Base-by-base conservation (phyloP, 176 grass and related monocot species). In the Rhynchospora pubera region DNA sequence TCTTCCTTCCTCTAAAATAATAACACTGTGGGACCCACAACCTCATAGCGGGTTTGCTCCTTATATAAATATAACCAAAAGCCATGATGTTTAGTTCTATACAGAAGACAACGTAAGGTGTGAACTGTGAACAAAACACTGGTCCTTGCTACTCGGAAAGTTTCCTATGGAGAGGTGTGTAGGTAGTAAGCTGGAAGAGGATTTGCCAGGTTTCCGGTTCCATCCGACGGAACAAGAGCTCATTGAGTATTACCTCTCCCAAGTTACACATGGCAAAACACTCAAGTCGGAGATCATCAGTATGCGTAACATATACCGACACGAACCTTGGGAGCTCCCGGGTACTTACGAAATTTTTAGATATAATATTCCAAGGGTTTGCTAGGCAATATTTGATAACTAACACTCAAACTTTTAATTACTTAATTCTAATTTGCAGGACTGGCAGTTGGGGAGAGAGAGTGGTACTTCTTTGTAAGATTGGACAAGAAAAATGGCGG, bases 391-490 rank as follows among this genome's bases (percentile, higher is more conserved):
- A 28, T 74, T 51, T 51, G 19, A 74, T 51, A 74, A 51, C 1
- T 72, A 22, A 51, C 9, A 74, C 2, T 66, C 28, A 50, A 44
- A 73, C 13, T 12, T 3, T 51, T 74, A n/a, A n/a, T n/a, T n/a
- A 26, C 69, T 13, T 42, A 43, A 7, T 6, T 7, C 15, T 68
- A 44, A 68, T 22, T 39, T 72, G 62, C 83, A 87, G 88, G 42
- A 10, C 57, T 97, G 90, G 94, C 94, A 30, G 92, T 92, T 77
- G 94, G 94, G 47, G 94, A 97, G 90, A 86, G 91, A 65, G 94
- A 97, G 68, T 97, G 94, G 94, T 97, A 97, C 85, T 97, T 97
- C 88, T 94, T 94, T 85, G 94, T 97, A 83, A 88, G 88, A 46
- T 69, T 89, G 1, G 90, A 97, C 72, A 65, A 91, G 76, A 90